phyloP scores from a whole-genome alignment of 2,329 filamentous ascomycete genomes.

The Dothideomycetes sp. region DNA sequence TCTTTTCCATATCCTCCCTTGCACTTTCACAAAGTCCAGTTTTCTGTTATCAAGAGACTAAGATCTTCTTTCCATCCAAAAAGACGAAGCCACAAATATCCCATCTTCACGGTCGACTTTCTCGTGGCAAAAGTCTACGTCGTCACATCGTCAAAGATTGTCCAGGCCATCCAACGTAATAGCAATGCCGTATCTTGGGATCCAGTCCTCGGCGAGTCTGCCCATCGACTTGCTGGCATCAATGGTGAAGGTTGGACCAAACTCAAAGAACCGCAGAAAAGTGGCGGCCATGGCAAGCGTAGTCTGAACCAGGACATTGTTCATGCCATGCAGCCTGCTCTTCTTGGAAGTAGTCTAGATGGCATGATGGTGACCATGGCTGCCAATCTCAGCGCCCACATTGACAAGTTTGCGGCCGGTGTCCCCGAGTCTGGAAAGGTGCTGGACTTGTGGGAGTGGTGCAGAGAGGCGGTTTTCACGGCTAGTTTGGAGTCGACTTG shows the following conservation, averaged over 20 bases:
- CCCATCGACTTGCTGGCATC: constrained; percentile 27
- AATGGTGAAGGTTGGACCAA: constrained; percentile 19
- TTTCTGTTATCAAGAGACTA: neutral
- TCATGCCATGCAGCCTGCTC: constrained; percentile 21
- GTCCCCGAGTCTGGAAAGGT: constrained; percentile 16
- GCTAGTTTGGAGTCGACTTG: constrained; percentile 32
- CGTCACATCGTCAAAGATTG: constrained; percentile 15
- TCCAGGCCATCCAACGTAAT: constrained; percentile 27
- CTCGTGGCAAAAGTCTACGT: constrained; percentile 1
- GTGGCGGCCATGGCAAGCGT: constrained; percentile 1
- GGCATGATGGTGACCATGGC: constrained; percentile 24
- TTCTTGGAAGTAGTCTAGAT: constrained; percentile 21
- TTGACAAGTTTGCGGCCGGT: constrained; percentile 16
- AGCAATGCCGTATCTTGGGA: constrained; percentile 31
- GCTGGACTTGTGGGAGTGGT: constrained; percentile 28
- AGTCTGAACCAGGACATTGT: constrained; percentile 1
- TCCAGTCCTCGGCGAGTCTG: constrained; percentile 28
- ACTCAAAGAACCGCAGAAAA: constrained; percentile 13
- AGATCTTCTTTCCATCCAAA: no score
- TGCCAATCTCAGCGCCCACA: constrained; percentile 2
- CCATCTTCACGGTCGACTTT: constrained; percentile 3
- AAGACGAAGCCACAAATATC: neutral
- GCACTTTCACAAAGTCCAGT: neutral
- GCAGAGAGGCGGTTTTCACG: constrained; percentile 25
- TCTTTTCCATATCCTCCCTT: neutral